Evolutionary conservation across 2,329 filamentous ascomycete genomes (phyloP).

Genomic region (Chaetomiaceae sp.): DNA sequence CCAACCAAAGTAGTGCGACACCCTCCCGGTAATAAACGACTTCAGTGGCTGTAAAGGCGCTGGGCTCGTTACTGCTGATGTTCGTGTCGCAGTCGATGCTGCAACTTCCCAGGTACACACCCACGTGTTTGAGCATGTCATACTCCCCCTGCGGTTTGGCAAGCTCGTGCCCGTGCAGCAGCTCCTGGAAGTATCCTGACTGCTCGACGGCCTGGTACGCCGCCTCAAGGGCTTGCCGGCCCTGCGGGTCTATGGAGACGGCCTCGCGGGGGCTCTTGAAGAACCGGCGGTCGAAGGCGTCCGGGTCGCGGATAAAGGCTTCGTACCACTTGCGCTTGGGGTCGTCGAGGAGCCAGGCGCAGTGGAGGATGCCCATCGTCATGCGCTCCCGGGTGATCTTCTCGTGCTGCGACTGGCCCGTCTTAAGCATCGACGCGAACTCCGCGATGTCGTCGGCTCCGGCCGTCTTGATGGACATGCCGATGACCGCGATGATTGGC

Average conservation of each 20-base stretch:
- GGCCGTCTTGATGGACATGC: slow-evolving; percentile 31
- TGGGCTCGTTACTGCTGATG: too few relatives aligned
- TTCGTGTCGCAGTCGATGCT: too few relatives aligned
- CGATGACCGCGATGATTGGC: slow-evolving; percentile 35
- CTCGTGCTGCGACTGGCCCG: slow-evolving; percentile 28
- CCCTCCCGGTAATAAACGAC: too few relatives aligned
- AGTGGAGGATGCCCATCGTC: slow-evolving; percentile 21
- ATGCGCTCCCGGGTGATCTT: slow-evolving; percentile 24
- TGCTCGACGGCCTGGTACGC: slow-evolving; percentile 36
- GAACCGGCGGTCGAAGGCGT: slow-evolving; percentile 35
- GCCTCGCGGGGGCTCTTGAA: slow-evolving; percentile 36
- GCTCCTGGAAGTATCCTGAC: slow-evolving; percentile 25
- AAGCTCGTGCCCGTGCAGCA: too few relatives aligned
- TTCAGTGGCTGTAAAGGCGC: too few relatives aligned
- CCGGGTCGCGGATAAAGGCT: slow-evolving; percentile 23
- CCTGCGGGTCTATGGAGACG: slow-evolving; percentile 36
- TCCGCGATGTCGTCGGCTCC: slow-evolving; percentile 31
- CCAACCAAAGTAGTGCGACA: too few relatives aligned
- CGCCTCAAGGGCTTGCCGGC: slow-evolving; percentile 33
- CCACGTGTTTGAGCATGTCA: too few relatives aligned
- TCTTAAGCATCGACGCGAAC: slow-evolving; percentile 28
- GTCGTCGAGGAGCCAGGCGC: slow-evolving; percentile 19
- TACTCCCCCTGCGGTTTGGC: too few relatives aligned
- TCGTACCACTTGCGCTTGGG: slow-evolving; percentile 24
- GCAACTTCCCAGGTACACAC: too few relatives aligned